phyloP scores from a whole-genome alignment of 139 green algal genomes.

The Gonium pectorale region DNA sequence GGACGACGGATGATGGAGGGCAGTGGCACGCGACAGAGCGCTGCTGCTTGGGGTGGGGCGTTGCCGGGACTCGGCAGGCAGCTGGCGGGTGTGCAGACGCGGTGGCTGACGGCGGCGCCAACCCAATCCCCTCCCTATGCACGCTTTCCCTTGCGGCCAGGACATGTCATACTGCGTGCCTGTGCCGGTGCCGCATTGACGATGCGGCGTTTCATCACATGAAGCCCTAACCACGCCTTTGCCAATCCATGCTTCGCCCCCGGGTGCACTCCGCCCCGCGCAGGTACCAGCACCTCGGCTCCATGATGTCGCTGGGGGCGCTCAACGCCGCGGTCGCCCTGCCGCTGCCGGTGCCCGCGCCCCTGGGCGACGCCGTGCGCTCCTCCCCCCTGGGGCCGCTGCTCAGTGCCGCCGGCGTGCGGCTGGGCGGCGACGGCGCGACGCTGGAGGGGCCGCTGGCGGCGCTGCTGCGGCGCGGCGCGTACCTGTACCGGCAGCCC shows the following conservation, averaged over 20 bases:
- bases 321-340: slow-evolving; percentile 84
- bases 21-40: too few relatives aligned
- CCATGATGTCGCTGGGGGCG: slow-evolving; percentile 95
- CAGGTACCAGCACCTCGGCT: slow-evolving; percentile 97
- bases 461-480: slow-evolving; percentile 77
- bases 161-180: too few relatives aligned
- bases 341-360: slow-evolving; percentile 72
- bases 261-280: background rate
- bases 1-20: too few relatives aligned
- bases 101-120: too few relatives aligned
- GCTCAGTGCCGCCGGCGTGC: slow-evolving; percentile 58
- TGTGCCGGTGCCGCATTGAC: too few relatives aligned
- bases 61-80: too few relatives aligned
- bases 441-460: slow-evolving; percentile 89
- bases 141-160: too few relatives aligned
- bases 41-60: too few relatives aligned
- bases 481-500: slow-evolving; percentile 95
- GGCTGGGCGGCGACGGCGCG: slow-evolving; percentile 58
- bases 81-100: too few relatives aligned
- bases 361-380: slow-evolving; percentile 58
- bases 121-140: too few relatives aligned
- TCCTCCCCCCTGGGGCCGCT: slow-evolving; percentile 74
- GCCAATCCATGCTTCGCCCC: background rate
- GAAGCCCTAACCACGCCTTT: background rate
- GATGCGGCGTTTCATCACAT: too few relatives aligned